These are phyloP conservation scores for Gaertneriomyces semiglobifer DNA, from an alignment of 192 early-diverging fungal genomes.

Conservation along the genomic window DNA sequence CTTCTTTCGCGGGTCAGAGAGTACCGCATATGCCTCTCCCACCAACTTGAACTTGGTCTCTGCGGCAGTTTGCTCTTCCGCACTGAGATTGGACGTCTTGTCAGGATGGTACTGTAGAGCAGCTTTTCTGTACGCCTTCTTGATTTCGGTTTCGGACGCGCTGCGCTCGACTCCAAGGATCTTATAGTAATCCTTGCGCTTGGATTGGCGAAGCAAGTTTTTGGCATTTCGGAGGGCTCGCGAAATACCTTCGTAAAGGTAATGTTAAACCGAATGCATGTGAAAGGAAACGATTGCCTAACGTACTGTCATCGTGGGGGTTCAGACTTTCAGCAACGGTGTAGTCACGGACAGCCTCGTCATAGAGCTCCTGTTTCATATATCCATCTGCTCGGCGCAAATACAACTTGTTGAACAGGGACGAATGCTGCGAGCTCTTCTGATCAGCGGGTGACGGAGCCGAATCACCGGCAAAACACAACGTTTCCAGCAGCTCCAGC, in stretches of 20 bases:
- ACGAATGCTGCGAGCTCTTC: constrained; percentile 36
- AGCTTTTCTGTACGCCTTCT: constrained; percentile 58
- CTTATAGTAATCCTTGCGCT: constrained; percentile 96
- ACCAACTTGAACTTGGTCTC: constrained; percentile 83
- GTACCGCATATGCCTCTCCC: constrained; percentile 72
- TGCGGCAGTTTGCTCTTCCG: constrained; percentile 52
- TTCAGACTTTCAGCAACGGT: constrained; percentile 57
- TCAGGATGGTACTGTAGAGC: constrained; percentile 91
- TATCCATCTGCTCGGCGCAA: constrained; percentile 73
- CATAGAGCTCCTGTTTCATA: constrained; percentile 68
- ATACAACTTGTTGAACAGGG: constrained; percentile 70
- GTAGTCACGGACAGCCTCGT: constrained; percentile 79
- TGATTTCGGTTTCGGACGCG: constrained; percentile 68
- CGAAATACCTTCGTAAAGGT: constrained; percentile 37
- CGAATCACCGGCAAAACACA: constrained; percentile 32
- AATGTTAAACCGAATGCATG: constrained; percentile 7
- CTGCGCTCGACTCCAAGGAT: constrained; percentile 74
- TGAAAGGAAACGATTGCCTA: constrained; percentile 1
- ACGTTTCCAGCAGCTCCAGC: constrained; percentile 53
- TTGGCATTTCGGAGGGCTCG: constrained; percentile 58
- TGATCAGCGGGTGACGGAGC: constrained; percentile 34
- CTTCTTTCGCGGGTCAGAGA: constrained; percentile 80
- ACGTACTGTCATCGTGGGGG: constrained; percentile 55
- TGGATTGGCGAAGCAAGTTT: constrained; percentile 62
- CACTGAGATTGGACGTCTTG: constrained; percentile 69